Base-by-base conservation (phyloP, 1,139 yeast genomes). In the Saccharomyces pastorianus region DNA sequence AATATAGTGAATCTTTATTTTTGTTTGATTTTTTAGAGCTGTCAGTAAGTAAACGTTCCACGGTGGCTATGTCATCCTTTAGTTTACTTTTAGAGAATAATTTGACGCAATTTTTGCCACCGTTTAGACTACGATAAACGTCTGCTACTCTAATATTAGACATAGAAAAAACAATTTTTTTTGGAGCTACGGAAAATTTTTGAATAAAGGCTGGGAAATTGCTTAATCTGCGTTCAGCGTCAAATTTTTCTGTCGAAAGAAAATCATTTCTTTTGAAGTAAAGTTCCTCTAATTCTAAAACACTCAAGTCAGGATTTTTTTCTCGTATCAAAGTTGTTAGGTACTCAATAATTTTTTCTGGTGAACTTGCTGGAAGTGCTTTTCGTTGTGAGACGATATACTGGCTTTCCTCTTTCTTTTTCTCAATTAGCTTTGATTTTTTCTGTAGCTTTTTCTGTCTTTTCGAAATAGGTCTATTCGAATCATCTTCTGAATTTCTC, bases 31-130 rank as follows among this genome's bases (percentile, higher is more conserved):
- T 48, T 50, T 53, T 34, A 32, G 47, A 23, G 27, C 48, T 32
- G 23, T 52, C 56, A 29, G 53, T 61, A 27, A 66, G 52, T 3
- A 63, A 53, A 23, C 55, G 57, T 28, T 67, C 67, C 9, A 69
- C 62, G 14, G 78, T 66, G 50, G 73, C 73, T 53, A 83, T 65
- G 65, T 84, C 89, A 38, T 80, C 83, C 41, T 76, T 75, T 50
- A 84, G 65, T 61, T 83, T 83, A 64, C 82, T 84, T 66, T 84
- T 84, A 56, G 81, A 80, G 64, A 84, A 84, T 51, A 84, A 62
- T 64, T 84, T 84, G 41, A 83, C 62, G 8, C 85, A 79, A 46
- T 55, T 56, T 50, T 63, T 63, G 1, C 83, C 76, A 3, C 85
- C 85, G 3, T 76, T 71, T 34, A 83, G 62, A 29, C 75, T 75